Conservation (phyloP, 208 protist genomes). For the Trypanosoma congolense region DNA sequence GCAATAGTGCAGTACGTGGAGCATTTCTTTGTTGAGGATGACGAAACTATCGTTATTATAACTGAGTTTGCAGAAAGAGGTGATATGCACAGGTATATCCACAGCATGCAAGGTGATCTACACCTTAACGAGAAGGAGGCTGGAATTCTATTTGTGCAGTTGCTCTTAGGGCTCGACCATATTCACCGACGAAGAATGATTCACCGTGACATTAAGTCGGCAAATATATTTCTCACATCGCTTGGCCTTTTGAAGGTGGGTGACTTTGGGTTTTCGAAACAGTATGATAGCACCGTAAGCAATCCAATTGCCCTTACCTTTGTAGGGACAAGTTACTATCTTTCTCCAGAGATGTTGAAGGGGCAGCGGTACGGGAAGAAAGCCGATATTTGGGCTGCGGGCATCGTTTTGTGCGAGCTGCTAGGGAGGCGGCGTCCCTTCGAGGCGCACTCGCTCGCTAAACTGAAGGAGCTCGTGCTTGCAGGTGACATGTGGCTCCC, state of each 20-base stretch:
- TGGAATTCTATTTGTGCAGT: slow-evolving; percentile 75
- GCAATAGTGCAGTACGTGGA: slow-evolving; percentile 80
- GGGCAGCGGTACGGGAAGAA: slow-evolving; percentile 83
- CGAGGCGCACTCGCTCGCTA: slow-evolving; percentile 44
- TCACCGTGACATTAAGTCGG: slow-evolving; percentile 89
- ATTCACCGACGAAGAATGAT: slow-evolving; percentile 88
- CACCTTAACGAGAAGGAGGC: slow-evolving; percentile 67
- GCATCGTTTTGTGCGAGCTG: slow-evolving; percentile 81
- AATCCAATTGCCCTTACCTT: slow-evolving; percentile 83
- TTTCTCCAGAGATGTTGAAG: slow-evolving; percentile 88
- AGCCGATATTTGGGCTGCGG: slow-evolving; percentile 83
- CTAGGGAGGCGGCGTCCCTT: slow-evolving; percentile 74
- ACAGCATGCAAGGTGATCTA: slow-evolving; percentile 21
- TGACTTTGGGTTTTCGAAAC: slow-evolving; percentile 90
- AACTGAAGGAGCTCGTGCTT: slow-evolving; percentile 57
- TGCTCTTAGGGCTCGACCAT: slow-evolving; percentile 80
- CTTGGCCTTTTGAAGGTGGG: slow-evolving; percentile 86
- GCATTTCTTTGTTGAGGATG: slow-evolving; percentile 72
- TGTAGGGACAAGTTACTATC: slow-evolving; percentile 90
- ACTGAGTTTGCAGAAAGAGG: slow-evolving; percentile 88
- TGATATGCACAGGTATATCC: slow-evolving; percentile 74
- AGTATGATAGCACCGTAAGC: slow-evolving; percentile 84
- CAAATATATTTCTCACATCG: slow-evolving; percentile 86
- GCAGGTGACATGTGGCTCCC: slow-evolving; percentile 48
- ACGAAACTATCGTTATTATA: slow-evolving; percentile 76